Evolutionary conservation across 306 rosid species (phyloP), one percentile per base, ranked within the genome.

Genomic region (Astragalus glycyphyllos): DNA sequence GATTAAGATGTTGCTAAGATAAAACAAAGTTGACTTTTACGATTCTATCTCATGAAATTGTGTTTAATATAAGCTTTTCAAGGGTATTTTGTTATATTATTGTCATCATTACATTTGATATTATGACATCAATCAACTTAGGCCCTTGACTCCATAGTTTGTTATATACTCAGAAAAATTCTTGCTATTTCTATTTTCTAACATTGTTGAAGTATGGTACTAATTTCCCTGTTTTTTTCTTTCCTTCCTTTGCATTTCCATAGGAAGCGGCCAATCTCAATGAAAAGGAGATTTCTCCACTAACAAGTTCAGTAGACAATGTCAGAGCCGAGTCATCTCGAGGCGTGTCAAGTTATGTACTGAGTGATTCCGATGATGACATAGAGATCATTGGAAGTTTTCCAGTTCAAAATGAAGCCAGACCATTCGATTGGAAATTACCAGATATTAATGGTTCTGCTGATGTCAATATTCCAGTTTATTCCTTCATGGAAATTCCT

Each of bases 251-350:
- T 71, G 32, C 31, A 40, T 63, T 16, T 58, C 71, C 35, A 64
- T 63, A 90, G 93, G 96, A 84, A 73, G 84, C 69, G 12, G 46
- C 77, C 44, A 85, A 84, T 73, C 65, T 73, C 41, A 79, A 78
- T 68, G 92, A 82, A 75, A 20, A 20, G 23, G 23, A 20, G 2
- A 20, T 20, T 20, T 20, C 23, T 20, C 23, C 1, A 20, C 23
- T 2, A 20, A 20, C 23, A 20, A 20, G 1, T 20, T 20, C 23
- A 20, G 23, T 2, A 20, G 23, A 20, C 23, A 20, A 20, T 20
- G 23, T 20, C 23, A 20, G 23, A 20, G 23, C 23, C 23, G 23
- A 20, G 23, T 20, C 2, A 20, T 12, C 87, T 14, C 78, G 59
- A 1, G 80, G 79, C 15, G 17, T 74, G 12, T 65, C 88, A 34